phyloP scores from a whole-genome alignment of 345 rosid species.

The Brassica napus region DNA sequence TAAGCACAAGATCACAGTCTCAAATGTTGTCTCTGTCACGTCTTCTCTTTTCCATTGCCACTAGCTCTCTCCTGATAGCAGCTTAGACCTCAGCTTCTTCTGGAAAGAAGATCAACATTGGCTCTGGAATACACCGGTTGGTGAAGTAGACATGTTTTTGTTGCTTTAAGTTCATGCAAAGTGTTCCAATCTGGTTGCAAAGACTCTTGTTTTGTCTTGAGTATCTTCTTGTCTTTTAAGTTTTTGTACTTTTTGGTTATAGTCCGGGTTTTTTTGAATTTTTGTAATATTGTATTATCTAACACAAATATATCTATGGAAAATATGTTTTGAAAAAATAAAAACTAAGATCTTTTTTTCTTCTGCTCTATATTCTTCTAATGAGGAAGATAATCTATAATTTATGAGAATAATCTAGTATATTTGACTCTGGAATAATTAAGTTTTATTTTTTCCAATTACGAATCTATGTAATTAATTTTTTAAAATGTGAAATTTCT shows the following conservation, averaged over 20 bases:
- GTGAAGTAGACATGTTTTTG: no score
- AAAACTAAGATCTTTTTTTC: slow-evolving; percentile 1
- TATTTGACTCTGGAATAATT: not conserved
- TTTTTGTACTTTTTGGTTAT: not conserved
- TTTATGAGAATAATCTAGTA: not conserved
- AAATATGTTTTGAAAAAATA: not conserved
- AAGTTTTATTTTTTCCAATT: not conserved
- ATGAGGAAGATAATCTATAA: not conserved
- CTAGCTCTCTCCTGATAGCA: no score
- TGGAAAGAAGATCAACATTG: slow-evolving; percentile 1
- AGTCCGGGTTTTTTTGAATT: not conserved
- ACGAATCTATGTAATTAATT: not conserved
- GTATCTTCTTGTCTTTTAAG: slow-evolving; percentile 7
- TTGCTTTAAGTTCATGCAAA: slow-evolving; percentile 43
- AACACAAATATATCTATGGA: slow-evolving; percentile 8
- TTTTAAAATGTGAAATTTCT: not conserved
- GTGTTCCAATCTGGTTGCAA: slow-evolving; percentile 33
- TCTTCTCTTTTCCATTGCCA: no score
- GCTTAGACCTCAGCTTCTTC: not conserved
- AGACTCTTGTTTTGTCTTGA: slow-evolving; percentile 25
- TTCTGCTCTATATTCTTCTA: not conserved
- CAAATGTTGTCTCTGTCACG: no score
- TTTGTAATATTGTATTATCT: slow-evolving; percentile 28
- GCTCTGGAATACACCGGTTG: slow-evolving; percentile 31
- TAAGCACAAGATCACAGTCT: no score